Conservation (phyloP, 331 rosid species). For the Prunus yedoensis region DNA sequence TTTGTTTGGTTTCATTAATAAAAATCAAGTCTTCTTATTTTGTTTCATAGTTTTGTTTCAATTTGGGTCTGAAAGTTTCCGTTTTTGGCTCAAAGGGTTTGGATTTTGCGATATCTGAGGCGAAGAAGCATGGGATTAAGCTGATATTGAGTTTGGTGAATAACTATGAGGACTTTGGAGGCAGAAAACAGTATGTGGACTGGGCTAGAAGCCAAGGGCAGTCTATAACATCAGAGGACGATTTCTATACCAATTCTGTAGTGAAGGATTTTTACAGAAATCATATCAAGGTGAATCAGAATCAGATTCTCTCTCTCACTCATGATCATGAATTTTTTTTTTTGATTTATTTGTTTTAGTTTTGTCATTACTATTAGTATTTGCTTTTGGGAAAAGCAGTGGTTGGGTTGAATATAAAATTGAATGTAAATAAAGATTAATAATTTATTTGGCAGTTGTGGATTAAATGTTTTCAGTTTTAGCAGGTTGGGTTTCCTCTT, state of each 20-base stretch:
- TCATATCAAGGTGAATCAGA: conserved; percentile 58
- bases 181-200: conserved; percentile 84
- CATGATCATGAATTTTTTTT: no score
- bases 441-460: background rate
- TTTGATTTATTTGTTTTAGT: no score
- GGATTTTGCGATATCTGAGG: conserved; percentile 80
- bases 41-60: background rate
- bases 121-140: conserved; percentile 68
- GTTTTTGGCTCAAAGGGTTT: conserved; percentile 53
- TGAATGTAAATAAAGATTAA: background rate
- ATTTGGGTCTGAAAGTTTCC: conserved; percentile 13
- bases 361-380: background rate
- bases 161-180: conserved; percentile 69
- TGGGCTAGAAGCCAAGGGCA: conserved; percentile 83
- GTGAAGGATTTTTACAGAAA: conserved; percentile 70
- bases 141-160: conserved; percentile 81
- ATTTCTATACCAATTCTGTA: conserved; percentile 62
- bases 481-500: background rate
- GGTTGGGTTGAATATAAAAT: background rate
- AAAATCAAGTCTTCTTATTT: background rate
- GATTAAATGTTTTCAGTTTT: background rate
- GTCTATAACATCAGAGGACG: conserved; percentile 62
- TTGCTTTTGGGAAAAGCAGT: background rate
- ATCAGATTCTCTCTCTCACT: no score
- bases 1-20: background rate